Percentiles rank a stretch among this genome's conserved stretches.
Conservation (phyloP, 345 rosid species). For the Hibiscus trionum region DNA sequence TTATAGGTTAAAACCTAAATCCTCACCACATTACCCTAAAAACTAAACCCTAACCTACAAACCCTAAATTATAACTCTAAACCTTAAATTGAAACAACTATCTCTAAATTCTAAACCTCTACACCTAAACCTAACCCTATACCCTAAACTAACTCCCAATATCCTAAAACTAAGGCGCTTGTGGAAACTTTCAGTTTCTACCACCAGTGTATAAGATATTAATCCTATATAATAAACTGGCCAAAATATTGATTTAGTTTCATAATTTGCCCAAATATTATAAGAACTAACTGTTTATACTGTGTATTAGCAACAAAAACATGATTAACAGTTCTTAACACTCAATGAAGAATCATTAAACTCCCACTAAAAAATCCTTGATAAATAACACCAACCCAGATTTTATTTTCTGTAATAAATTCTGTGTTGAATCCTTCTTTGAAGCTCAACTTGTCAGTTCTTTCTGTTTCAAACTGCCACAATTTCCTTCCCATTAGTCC, state of each 20-base stretch:
- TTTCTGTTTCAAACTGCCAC: conserved; percentile 17
- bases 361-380: conserved; percentile 24
- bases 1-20: no score
- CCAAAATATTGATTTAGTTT: not conserved
- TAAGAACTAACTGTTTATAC: not conserved
- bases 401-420: conserved; percentile 10
- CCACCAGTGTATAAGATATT: no score
- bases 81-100: no score
- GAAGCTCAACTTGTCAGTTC: conserved; percentile 18
- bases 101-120: no score
- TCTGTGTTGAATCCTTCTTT: not conserved
- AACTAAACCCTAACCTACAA: no score
- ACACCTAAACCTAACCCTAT: no score
- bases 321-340: not conserved
- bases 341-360: conserved; percentile 39
- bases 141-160: no score
- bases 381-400: conserved; percentile 22
- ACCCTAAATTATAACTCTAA: no score
- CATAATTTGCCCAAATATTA: not conserved
- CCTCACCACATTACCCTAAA: no score
- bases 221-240: no score
- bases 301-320: not conserved
- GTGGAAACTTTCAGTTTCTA: no score
- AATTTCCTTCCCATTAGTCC: conserved; percentile 9
- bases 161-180: no score